Conservation (phyloP, 176 grass and related monocot genomes). For the Secale cereale region DNA sequence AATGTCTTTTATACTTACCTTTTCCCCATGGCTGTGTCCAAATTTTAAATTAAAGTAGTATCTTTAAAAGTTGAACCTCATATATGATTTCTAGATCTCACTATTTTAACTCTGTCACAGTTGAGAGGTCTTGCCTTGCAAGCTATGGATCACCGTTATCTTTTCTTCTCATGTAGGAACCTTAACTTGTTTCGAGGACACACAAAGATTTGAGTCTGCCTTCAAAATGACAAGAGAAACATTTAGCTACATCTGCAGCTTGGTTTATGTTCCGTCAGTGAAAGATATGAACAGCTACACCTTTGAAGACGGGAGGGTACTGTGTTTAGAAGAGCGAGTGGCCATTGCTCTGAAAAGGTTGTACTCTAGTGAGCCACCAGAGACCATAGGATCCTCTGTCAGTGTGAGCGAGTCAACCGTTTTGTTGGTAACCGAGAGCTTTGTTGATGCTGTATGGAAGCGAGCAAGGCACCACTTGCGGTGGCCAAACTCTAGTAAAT, state of each 20-base stretch:
- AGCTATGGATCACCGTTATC: background rate
- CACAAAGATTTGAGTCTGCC: background rate
- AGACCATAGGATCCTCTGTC: background rate
- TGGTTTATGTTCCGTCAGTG: background rate
- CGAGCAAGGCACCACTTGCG: constrained; percentile 28
- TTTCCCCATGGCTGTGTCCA: too few species aligned
- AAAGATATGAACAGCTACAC: background rate
- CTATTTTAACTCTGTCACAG: background rate
- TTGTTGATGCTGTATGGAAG: constrained; percentile 51
- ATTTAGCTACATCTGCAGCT: background rate
- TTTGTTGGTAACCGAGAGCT: constrained; percentile 56
- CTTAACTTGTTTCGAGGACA: background rate
- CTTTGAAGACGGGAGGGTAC: background rate
- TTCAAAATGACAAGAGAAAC: background rate
- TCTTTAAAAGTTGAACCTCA: too few species aligned
- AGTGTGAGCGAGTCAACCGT: constrained; percentile 49
- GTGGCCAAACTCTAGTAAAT: constrained; percentile 44
- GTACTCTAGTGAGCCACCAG: background rate
- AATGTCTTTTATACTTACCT: background rate
- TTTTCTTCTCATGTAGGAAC: background rate
- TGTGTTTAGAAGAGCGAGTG: constrained; percentile 42
- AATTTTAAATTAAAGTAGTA: too few species aligned
- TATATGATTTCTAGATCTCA: background rate
- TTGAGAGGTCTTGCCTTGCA: background rate
- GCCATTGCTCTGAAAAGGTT: background rate